These are phyloP conservation scores for Leucocoprinus sp. DNA, from an alignment of 768 basidiomycete species.

Conservation along the genomic window DNA sequence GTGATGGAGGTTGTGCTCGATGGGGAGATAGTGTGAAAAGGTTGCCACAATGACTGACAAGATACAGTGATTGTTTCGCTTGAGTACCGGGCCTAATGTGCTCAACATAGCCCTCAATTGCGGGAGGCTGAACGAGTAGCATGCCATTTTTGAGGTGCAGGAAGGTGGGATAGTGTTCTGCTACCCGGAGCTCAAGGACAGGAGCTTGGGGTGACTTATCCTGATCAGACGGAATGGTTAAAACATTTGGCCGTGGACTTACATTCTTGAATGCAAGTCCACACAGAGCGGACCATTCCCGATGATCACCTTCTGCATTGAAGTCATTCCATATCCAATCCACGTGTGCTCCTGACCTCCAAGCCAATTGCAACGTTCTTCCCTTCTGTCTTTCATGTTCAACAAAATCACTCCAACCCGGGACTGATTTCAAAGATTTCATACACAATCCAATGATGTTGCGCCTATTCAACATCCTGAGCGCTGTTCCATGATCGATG, in stretches of 20 bases:
- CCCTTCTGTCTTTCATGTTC: conserved; percentile 47
- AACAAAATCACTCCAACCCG: conserved; percentile 57
- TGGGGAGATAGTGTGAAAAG: conserved; percentile 51
- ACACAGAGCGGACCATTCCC: conserved; percentile 69
- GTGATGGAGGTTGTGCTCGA: conserved; percentile 59
- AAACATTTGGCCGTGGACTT: conserved; percentile 14
- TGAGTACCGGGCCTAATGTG: conserved; percentile 56
- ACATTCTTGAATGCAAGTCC: conserved; percentile 73
- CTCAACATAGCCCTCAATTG: conserved; percentile 81
- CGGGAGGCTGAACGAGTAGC: conserved; percentile 64
- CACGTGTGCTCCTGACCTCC: conserved; percentile 63
- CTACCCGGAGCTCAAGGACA: conserved; percentile 67
- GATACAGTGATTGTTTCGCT: conserved; percentile 53
- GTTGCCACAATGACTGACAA: conserved; percentile 64
- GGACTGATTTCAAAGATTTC: conserved; percentile 43
- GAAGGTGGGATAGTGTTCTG: conserved; percentile 53
- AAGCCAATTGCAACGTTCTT: conserved; percentile 61
- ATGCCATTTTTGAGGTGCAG: conserved; percentile 37
- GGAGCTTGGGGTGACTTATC: conserved; percentile 32
- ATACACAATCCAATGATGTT: conserved; percentile 60
- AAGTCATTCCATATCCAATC: conserved; percentile 84
- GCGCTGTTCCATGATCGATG: conserved; percentile 29
- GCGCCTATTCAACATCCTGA: conserved; percentile 45
- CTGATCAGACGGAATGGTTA: conserved; percentile 6
- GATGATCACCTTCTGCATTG: conserved; percentile 49